These are phyloP conservation scores for Ascochyta fabae DNA, from an alignment of 2,329 filamentous ascomycete genomes.

Conservation along the genomic window DNA sequence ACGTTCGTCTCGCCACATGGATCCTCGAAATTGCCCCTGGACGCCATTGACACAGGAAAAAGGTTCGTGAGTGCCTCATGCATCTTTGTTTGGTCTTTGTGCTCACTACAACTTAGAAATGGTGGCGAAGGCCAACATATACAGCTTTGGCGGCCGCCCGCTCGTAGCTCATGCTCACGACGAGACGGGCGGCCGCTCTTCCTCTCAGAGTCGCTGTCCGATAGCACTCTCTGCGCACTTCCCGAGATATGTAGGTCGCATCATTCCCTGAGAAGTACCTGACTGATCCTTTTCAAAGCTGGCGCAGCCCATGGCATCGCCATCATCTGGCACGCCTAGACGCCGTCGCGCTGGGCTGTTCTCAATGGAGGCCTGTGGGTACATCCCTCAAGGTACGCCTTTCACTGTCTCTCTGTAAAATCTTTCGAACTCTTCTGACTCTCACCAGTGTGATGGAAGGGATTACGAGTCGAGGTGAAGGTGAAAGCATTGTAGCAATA, in stretches of 20 bases:
- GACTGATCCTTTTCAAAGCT: background rate
- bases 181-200: background rate
- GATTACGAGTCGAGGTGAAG: background rate
- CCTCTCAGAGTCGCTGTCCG: background rate
- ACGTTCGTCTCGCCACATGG: background rate
- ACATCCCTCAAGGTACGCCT: background rate
- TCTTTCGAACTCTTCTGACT: background rate
- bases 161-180: background rate
- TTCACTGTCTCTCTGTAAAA: background rate
- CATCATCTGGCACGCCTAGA: background rate
- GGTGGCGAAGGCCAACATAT: too few relatives aligned
- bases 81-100: too few relatives aligned
- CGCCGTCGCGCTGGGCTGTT: too few relatives aligned
- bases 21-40: background rate
- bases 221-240: background rate
- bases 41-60: too few relatives aligned
- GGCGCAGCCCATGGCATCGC: background rate
- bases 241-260: background rate
- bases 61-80: too few relatives aligned
- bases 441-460: background rate
- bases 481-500: background rate
- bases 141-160: background rate
- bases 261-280: background rate
- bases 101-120: background rate
- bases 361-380: too few relatives aligned